Conservation (phyloP, 495 filamentous ascomycete species). For the Opeltia flavorubescens region DNA sequence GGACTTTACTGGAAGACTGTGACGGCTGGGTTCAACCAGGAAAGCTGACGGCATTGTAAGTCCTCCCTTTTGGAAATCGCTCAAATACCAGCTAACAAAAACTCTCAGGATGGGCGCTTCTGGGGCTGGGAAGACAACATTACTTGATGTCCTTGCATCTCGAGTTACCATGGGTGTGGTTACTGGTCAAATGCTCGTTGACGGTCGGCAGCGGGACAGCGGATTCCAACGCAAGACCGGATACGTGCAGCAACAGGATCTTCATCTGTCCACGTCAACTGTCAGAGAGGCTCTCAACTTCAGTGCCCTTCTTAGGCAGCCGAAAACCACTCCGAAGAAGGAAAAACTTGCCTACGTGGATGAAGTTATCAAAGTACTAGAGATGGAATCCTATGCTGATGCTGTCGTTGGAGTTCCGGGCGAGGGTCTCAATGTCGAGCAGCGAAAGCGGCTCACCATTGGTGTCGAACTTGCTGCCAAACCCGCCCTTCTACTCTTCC, state of each 20-base stretch:
- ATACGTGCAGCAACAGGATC: conserved; percentile 92
- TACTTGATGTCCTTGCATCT: conserved; percentile 44
- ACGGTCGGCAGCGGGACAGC: conserved; percentile 57
- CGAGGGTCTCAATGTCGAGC: conserved; percentile 87
- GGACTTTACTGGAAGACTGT: conserved; percentile 70
- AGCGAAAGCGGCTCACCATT: conserved; percentile 78
- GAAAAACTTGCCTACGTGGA: conserved; percentile 84
- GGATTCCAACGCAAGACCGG: conserved; percentile 90
- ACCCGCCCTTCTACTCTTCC: conserved; percentile 76
- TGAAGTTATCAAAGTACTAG: conserved; percentile 77
- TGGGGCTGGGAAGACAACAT: conserved; percentile 47
- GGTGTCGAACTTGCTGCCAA: conserved; percentile 87
- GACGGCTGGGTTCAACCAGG: conserved; percentile 89
- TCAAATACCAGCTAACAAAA: not conserved
- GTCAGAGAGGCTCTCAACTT: conserved; percentile 75
- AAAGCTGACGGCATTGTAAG: conserved; percentile 77
- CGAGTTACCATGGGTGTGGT: conserved; percentile 80
- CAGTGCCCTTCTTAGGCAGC: conserved; percentile 73
- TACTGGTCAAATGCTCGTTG: conserved; percentile 72
- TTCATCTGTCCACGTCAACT: conserved; percentile 74
- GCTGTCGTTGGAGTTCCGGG: conserved; percentile 78
- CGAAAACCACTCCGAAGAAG: conserved; percentile 44
- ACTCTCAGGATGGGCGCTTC: conserved; percentile 32
- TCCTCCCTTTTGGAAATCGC: not conserved
- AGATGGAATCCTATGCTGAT: conserved; percentile 79